A percentile compares a stretch with the other conserved stretches of the same genome.
Evolutionary conservation across 148 eudicot species (phyloP).

Genomic region (Chenopodium formosanum): DNA sequence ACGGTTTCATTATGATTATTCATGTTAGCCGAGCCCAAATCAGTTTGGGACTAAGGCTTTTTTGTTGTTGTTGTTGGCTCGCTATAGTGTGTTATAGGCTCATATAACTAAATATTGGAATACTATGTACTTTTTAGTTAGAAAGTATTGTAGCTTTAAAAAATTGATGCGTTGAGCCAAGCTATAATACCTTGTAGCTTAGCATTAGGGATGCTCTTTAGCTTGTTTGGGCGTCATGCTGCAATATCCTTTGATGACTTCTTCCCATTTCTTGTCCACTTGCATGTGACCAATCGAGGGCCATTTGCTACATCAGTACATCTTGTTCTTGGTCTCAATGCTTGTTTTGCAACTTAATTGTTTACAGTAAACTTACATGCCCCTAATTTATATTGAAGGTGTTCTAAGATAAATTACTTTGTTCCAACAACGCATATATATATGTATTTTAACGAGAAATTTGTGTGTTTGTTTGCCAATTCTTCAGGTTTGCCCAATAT

Average conservation of each 20-base stretch:
- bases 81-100: too few relatives aligned
- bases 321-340: neutral
- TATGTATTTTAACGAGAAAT: neutral
- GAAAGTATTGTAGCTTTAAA: too few relatives aligned
- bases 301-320: neutral
- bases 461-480: conserved; percentile 11
- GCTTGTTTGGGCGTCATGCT: neutral
- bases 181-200: too few relatives aligned
- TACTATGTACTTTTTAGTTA: too few relatives aligned
- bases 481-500: conserved; percentile 78
- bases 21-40: too few relatives aligned
- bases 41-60: too few relatives aligned
- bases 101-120: too few relatives aligned
- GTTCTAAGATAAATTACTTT: neutral
- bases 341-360: neutral
- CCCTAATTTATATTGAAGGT: conserved; percentile 6
- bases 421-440: neutral
- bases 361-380: neutral
- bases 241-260: neutral
- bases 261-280: neutral
- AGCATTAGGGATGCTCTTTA: too few relatives aligned
- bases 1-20: too few relatives aligned
- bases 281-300: neutral
- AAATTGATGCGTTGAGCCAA: too few relatives aligned
- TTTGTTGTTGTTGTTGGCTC: too few relatives aligned